These are phyloP conservation scores for Pestalotiopsis sp. DNA, from an alignment of 2,329 filamentous ascomycete genomes.

Conservation along the genomic window DNA sequence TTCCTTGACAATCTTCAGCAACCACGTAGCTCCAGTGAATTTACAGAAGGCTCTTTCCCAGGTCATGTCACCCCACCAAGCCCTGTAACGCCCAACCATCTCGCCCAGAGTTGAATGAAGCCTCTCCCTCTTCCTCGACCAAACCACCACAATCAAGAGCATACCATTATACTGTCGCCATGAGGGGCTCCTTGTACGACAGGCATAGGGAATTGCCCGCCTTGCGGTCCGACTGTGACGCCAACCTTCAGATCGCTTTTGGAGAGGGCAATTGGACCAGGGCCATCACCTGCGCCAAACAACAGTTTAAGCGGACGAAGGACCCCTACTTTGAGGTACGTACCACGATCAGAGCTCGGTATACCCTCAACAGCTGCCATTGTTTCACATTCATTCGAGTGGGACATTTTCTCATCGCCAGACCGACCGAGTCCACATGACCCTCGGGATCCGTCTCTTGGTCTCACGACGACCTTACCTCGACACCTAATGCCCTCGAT, in stretches of 20 bases:
- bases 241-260: conserved; percentile 57
- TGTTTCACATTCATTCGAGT: not conserved
- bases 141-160: not conserved
- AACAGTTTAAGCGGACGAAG: conserved; percentile 47
- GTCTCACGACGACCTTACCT: not conserved
- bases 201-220: conserved; percentile 3
- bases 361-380: not conserved
- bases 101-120: conserved; percentile 18
- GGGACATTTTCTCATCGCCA: not conserved
- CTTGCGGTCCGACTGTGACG: conserved; percentile 17
- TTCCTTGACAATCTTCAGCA: not conserved
- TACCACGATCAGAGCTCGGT: not conserved
- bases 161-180: conserved; percentile 10
- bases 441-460: not conserved
- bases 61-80: conserved; percentile 3
- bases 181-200: conserved; percentile 14
- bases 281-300: conserved; percentile 52
- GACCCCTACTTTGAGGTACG: conserved; percentile 58
- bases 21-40: not conserved
- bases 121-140: conserved; percentile 11
- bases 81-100: not conserved
- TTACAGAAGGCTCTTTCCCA: not conserved
- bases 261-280: conserved; percentile 53
- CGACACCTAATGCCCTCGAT: too few species aligned
- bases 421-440: not conserved